Evolutionary conservation across 306 rosid species (phyloP).

Genomic region (Acacia acuminata): DNA sequence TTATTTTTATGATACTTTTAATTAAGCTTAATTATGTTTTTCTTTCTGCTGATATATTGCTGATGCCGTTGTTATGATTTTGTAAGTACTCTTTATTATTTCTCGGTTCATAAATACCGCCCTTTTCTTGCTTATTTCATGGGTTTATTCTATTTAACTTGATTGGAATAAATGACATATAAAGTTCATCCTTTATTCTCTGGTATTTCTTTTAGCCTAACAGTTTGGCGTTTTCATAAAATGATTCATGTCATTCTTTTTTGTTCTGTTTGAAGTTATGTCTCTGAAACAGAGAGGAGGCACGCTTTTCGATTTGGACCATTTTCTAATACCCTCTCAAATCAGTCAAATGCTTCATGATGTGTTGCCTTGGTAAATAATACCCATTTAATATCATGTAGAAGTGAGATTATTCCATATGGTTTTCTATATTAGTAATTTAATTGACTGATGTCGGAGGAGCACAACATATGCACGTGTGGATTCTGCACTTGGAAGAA

Average conservation of each 20-base stretch:
- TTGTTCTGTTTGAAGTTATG: slow-evolving; percentile 66
- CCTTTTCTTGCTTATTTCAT: not conserved
- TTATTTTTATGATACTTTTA: slow-evolving; percentile 8
- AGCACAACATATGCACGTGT: slow-evolving; percentile 94
- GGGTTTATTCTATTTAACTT: slow-evolving; percentile 11
- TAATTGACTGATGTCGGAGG: slow-evolving; percentile 60
- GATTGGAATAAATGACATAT: not conserved
- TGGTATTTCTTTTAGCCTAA: slow-evolving; percentile 20
- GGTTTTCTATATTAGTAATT: slow-evolving; percentile 21
- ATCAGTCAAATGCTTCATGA: slow-evolving; percentile 91
- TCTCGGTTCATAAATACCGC: not conserved
- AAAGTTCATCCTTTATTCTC: slow-evolving; percentile 3
- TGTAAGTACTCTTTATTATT: slow-evolving; percentile 5
- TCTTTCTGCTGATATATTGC: slow-evolving; percentile 14
- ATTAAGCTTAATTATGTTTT: not conserved
- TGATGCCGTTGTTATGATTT: slow-evolving; percentile 10
- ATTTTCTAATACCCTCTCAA: slow-evolving; percentile 82
- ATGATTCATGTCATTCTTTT: slow-evolving; percentile 14
- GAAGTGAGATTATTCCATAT: slow-evolving; percentile 16
- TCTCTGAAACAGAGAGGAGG: slow-evolving; percentile 85
- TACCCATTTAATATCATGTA: slow-evolving; percentile 21
- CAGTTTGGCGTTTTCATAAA: slow-evolving; percentile 19
- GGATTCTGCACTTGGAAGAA: slow-evolving; percentile 81
- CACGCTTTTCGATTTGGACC: slow-evolving; percentile 87
- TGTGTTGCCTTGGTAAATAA: slow-evolving; percentile 76